Evolutionary conservation across 495 filamentous ascomycete species (phyloP).

Genomic region (Trichoderma orchidacearum): DNA sequence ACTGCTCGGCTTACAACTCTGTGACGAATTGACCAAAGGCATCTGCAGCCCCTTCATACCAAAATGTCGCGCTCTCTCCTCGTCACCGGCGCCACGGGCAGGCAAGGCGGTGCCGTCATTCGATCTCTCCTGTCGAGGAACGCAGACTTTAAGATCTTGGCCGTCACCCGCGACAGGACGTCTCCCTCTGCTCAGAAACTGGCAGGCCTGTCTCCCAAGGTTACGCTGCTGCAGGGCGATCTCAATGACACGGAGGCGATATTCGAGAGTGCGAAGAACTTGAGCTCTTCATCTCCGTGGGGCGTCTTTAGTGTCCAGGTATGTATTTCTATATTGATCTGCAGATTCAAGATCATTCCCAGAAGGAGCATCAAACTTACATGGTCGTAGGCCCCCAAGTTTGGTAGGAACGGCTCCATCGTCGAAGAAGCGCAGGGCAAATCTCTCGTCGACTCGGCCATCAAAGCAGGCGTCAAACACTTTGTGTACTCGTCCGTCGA

Average conservation of each 20-base stretch:
- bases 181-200: slow-evolving; percentile 38
- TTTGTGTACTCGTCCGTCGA: slow-evolving; percentile 54
- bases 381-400: slow-evolving; percentile 9
- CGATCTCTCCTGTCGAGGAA: slow-evolving; percentile 30
- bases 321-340: too few species aligned
- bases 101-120: slow-evolving; percentile 49
- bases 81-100: slow-evolving; percentile 53
- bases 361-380: too few species aligned
- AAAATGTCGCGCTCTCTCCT: slow-evolving; percentile 34
- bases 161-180: slow-evolving; percentile 42
- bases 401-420: slow-evolving; percentile 17
- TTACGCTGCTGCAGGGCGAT: slow-evolving; percentile 40
- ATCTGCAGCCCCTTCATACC: not conserved
- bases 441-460: slow-evolving; percentile 36
- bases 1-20: too few species aligned
- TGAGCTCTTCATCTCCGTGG: slow-evolving; percentile 25
- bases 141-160: slow-evolving; percentile 42
- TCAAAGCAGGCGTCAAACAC: slow-evolving; percentile 39
- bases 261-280: slow-evolving; percentile 29
- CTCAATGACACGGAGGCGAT: slow-evolving; percentile 31
- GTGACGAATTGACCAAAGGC: not conserved
- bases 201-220: slow-evolving; percentile 24
- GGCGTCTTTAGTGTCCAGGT: slow-evolving; percentile 37
- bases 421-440: slow-evolving; percentile 44
- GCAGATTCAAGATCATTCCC: too few species aligned